Percentiles rank a stretch among this genome's conserved stretches.
phyloP scores from a whole-genome alignment of 2,329 filamentous ascomycete species.

The Microdochium paspali region DNA sequence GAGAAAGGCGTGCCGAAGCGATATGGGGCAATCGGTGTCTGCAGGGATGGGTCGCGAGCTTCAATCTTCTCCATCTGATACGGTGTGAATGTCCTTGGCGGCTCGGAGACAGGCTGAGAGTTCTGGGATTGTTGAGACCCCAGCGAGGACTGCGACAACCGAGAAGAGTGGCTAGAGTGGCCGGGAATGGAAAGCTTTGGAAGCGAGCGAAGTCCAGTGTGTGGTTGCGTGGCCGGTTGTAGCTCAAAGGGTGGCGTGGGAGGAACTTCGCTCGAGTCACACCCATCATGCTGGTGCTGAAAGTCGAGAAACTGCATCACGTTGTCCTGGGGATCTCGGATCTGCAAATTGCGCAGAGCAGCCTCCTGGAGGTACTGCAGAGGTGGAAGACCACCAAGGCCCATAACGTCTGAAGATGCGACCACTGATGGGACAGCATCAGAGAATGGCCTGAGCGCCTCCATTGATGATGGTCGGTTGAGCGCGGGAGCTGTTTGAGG shows the following conservation, averaged over 20 bases:
- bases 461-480: slow-evolving; percentile 41
- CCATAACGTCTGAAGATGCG: slow-evolving; percentile 84
- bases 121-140: slow-evolving; percentile 12
- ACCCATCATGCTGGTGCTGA: slow-evolving; percentile 45
- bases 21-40: slow-evolving; percentile 54
- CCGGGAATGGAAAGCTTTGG: slow-evolving; percentile 54
- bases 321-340: slow-evolving; percentile 81
- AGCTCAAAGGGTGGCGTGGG: slow-evolving; percentile 63
- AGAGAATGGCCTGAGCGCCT: slow-evolving; percentile 56
- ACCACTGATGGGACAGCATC: slow-evolving; percentile 74
- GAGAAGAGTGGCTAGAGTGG: slow-evolving; percentile 15
- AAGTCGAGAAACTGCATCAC: slow-evolving; percentile 86
- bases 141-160: slow-evolving; percentile 8
- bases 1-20: slow-evolving; percentile 81
- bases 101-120: slow-evolving; percentile 12
- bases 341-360: slow-evolving; percentile 58
- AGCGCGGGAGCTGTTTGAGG: slow-evolving; percentile 52
- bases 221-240: slow-evolving; percentile 38
- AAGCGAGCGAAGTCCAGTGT: slow-evolving; percentile 46
- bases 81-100: slow-evolving; percentile 27
- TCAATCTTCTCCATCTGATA: slow-evolving; percentile 43
- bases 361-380: slow-evolving; percentile 67
- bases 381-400: slow-evolving; percentile 53
- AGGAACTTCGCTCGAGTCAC: slow-evolving; percentile 44
- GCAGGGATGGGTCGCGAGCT: slow-evolving; percentile 44